Base-by-base conservation (phyloP, 495 filamentous ascomycete genomes). In the Aspergillus haitiensis region DNA sequence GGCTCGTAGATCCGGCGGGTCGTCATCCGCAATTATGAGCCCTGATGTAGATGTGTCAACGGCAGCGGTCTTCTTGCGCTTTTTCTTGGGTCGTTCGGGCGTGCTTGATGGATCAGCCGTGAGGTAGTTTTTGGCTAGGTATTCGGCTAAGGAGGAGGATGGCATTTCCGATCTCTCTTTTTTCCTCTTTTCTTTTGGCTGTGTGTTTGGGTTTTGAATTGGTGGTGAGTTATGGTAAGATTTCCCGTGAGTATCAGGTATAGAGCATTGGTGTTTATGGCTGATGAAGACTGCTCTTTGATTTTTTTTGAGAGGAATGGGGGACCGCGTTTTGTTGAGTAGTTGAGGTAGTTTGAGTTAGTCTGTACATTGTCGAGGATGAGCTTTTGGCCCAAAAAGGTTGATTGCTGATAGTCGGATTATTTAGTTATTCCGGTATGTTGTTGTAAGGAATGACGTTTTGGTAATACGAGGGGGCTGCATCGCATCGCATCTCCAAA, bases 121-220 rank as follows among this genome's bases (percentile, higher is more conserved):
- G 37, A 99, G 87, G 75, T 99, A 99, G 73, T 92, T 96, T 64
- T 92, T 88, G 54, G 94, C 93, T 52, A 99, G 87, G 73, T 98
- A 99, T 73, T 86, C 84, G 32, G 92, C 87, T 63, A 96, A 84
- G 57, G 63, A 69, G 65, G 59, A 67, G 51, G 65, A 73, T 52
- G 69, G 69, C 69, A 72, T 74, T 64, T 36, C 69, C 6, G 9
- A 2, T 1, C 5, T 40, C 2, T 40, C 5, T n/a, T 4, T 40
- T 40, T 40, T 40, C 37, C 5, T 40, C n/a, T 40, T 40, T 40
- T 11, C 9, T 11, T 40, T 40, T 40, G 37, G 9, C 37, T 40
- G n/a, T 40, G 37, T 40, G 37, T 40, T 40, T 40, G 10, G 9
- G 9, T 10, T 40, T 40, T 10, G 37, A 40, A 40, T 40, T 4